Evolutionary conservation across 2,329 filamentous ascomycete species (phyloP).

Genomic region (Saccharata proteae): DNA sequence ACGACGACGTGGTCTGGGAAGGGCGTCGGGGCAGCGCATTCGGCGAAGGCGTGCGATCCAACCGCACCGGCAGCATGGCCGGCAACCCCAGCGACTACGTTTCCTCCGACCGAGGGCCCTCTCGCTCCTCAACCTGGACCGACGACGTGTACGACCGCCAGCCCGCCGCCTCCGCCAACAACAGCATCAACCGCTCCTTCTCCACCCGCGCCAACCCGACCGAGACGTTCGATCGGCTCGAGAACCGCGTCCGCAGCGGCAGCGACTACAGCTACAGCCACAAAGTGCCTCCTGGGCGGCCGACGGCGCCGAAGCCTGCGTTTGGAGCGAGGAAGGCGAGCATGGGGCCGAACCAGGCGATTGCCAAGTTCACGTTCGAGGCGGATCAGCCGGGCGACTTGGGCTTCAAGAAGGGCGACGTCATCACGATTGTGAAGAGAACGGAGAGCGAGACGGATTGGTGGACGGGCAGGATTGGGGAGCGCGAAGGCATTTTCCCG

Average conservation of each 20-base stretch:
- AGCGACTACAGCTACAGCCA: slow-evolving; percentile 40
- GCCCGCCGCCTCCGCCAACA: slow-evolving; percentile 16
- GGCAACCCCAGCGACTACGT: slow-evolving; percentile 37
- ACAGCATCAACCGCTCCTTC: slow-evolving; percentile 34
- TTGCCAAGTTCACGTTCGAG: slow-evolving; percentile 89
- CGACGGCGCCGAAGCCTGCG: slow-evolving; percentile 79
- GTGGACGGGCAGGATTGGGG: slow-evolving; percentile 91
- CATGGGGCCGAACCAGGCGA: slow-evolving; percentile 60
- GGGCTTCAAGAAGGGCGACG: slow-evolving; percentile 92
- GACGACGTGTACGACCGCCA: slow-evolving; percentile 60
- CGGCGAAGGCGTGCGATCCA: slow-evolving; percentile 51
- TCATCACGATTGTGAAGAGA: slow-evolving; percentile 89
- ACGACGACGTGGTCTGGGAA: slow-evolving; percentile 78
- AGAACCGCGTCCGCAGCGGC: slow-evolving; percentile 24
- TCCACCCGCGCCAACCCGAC: slow-evolving; percentile 37
- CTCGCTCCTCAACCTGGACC: slow-evolving; percentile 58
- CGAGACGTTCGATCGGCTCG: slow-evolving; percentile 38
- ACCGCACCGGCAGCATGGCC: slow-evolving; percentile 30
- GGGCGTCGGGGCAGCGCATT: slow-evolving; percentile 58
- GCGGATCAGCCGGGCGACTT: slow-evolving; percentile 86
- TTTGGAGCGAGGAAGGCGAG: slow-evolving; percentile 45
- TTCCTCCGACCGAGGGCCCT: slow-evolving; percentile 45
- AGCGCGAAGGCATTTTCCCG: slow-evolving; percentile 82
- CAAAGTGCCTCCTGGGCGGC: slow-evolving; percentile 53
- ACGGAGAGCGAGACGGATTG: slow-evolving; percentile 91